A percentile compares a stretch with the other conserved stretches of the same genome.
Conservation (phyloP, 225 moss, liverwort and hornwort genomes). For the Pseudisothecium myosuroides region DNA sequence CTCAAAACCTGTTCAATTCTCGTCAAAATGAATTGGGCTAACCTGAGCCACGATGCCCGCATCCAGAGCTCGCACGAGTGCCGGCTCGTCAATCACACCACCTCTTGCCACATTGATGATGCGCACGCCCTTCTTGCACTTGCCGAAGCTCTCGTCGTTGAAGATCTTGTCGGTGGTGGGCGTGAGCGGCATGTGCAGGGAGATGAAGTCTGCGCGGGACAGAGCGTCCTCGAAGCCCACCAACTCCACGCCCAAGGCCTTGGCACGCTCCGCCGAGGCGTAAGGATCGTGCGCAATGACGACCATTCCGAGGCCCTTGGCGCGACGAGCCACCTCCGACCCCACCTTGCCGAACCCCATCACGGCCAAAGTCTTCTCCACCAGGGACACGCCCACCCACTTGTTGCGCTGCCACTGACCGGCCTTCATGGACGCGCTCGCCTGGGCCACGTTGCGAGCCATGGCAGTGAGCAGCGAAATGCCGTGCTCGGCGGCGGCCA, state of each 20-base stretch:
- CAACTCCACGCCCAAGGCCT: conserved; percentile 82
- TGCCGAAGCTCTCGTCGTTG: conserved; percentile 75
- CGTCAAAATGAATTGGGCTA: neutral
- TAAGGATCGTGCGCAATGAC: conserved; percentile 92
- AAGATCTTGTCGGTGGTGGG: conserved; percentile 81
- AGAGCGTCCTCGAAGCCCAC: conserved; percentile 88
- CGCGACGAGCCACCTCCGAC: conserved; percentile 87
- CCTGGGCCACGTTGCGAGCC: conserved; percentile 87
- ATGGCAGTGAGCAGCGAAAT: conserved; percentile 81
- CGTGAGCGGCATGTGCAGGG: conserved; percentile 94
- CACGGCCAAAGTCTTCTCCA: conserved; percentile 87
- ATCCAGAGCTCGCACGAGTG: conserved; percentile 79
- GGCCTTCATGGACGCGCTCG: conserved; percentile 79
- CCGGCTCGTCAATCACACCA: conserved; percentile 88
- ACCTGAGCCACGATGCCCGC: conserved; percentile 86
- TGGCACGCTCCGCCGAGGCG: conserved; percentile 79
- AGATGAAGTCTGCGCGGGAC: conserved; percentile 67
- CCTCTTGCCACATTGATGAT: conserved; percentile 87
- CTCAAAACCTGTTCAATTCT: neutral
- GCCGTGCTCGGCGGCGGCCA: conserved; percentile 94
- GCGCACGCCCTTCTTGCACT: conserved; percentile 77
- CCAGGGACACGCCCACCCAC: conserved; percentile 90
- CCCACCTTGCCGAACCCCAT: conserved; percentile 99
- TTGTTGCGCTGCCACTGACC: conserved; percentile 89
- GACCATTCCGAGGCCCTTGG: conserved; percentile 82